Evolutionary conservation across 176 grass and related monocot genomes (phyloP).

Genomic region (Oryza glaberrima): DNA sequence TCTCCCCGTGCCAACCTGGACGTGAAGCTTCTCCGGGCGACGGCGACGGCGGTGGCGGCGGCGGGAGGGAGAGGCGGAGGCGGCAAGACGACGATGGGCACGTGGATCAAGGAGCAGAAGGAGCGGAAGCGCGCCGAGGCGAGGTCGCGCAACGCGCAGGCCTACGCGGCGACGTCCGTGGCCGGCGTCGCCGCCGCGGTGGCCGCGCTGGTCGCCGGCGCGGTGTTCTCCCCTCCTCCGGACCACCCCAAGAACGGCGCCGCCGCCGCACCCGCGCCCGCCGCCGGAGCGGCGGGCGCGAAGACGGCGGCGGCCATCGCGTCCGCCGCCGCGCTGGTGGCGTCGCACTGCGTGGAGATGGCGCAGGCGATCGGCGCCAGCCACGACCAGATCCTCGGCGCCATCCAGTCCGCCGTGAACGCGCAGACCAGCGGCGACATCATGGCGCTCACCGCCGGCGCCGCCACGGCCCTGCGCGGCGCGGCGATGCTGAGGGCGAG

Average conservation of each 20-base stretch:
- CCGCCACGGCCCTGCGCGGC: conserved; percentile 84
- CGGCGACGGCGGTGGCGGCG: not conserved
- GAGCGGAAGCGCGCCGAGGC: conserved; percentile 90
- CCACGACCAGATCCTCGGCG: conserved; percentile 79
- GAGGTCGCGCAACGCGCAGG: conserved; percentile 79
- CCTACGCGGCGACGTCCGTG: conserved; percentile 85
- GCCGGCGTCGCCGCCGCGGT: conserved; percentile 88
- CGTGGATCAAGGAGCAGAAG: conserved; percentile 95
- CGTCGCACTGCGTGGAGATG: conserved; percentile 96
- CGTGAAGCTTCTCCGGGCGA: conserved; percentile 56
- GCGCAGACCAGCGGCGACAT: conserved; percentile 86
- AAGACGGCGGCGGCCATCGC: conserved; percentile 75
- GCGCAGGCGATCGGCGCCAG: conserved; percentile 80
- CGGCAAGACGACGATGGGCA: conserved; percentile 62
- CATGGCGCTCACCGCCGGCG: conserved; percentile 89
- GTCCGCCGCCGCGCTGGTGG: conserved; percentile 80
- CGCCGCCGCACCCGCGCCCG: too few species aligned
- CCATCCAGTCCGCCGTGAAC: conserved; percentile 85
- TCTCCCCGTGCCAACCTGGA: conserved; percentile 70
- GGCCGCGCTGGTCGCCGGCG: conserved; percentile 73
- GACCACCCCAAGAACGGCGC: conserved; percentile 41
- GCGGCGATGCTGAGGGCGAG: conserved; percentile 81
- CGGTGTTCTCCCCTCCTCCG: conserved; percentile 54
- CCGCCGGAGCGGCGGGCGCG: not conserved
- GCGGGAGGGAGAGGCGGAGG: conserved; percentile 36